Evolutionary conservation across 2,329 filamentous ascomycete genomes (phyloP), one percentile per base, ranked within the genome.

Genomic region (Eurotiales sp.): DNA sequence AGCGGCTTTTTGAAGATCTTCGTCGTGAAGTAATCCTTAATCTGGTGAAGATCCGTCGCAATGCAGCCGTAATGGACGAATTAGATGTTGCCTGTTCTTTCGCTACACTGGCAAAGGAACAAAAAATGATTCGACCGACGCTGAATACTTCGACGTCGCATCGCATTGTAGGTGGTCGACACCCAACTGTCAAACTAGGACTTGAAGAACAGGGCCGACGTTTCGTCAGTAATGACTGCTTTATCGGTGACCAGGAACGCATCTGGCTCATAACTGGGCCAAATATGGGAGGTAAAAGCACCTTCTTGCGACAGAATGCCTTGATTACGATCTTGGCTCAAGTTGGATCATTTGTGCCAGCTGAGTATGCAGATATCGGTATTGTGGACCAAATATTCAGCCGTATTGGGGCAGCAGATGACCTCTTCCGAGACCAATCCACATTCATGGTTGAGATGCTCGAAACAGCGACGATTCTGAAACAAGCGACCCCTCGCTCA

Each of bases 391-490:
- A 92, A 62, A 86, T 99, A 49, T 97, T 95, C 74, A 93, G 87
- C 64, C 88, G 93, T 65, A 87, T 95, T 19, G 93, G 93, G 1
- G 95, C 90, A 1, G 93, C 92, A 1, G 95, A 99, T 68, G 92
- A 96, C 66, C 77, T 99, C n/a, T 96, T 88, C 73, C 83, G 84
- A 46, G 88, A 96, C 72, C 91, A 97, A 69, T 96, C 90, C 48
- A 99, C 95, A 0, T 99, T 99, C 71, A 97, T 99, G 93, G 90
- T 97, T 1, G 93, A 99, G 73, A 99, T 99, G 93, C 80, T 96
- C 2, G 93, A 99, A 72, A 96, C 93, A 17, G 91, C 92, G 1
- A 80, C 87, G 22, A 99, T 99, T 48, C 78, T 99, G 47, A 88
- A 86, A 55, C 80, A 88, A 58, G 92, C 93, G 0, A 97, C 92